These are phyloP conservation scores for Aureobasidium sp. DNA, from an alignment of 2,329 filamentous ascomycete genomes.

Conservation along the genomic window DNA sequence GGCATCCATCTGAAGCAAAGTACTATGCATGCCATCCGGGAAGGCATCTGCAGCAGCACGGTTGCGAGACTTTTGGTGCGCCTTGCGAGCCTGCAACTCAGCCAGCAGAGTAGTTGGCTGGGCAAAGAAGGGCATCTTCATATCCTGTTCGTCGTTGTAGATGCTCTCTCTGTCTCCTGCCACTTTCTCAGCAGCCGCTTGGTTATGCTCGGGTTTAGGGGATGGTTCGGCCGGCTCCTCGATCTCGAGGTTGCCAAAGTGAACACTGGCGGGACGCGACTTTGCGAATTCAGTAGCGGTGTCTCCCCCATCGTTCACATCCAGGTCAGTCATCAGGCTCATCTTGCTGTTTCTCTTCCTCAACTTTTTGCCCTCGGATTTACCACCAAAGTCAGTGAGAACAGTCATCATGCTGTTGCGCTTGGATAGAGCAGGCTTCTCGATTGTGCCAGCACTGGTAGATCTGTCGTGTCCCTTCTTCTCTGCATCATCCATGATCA, in stretches of 20 bases:
- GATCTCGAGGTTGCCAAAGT: background rate
- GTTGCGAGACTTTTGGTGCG: constrained; percentile 73
- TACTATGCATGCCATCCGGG: constrained; percentile 80
- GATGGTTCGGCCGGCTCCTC: background rate
- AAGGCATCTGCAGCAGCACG: constrained; percentile 51
- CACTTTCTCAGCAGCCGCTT: constrained; percentile 21
- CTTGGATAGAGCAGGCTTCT: constrained; percentile 16
- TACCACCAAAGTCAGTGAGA: constrained; percentile 21
- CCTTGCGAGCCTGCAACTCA: constrained; percentile 83
- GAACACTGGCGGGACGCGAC: background rate
- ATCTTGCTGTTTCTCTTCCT: constrained; percentile 27
- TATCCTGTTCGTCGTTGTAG: constrained; percentile 39
- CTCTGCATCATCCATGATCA: background rate
- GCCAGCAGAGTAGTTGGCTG: constrained; percentile 84
- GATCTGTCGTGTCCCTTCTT: constrained; percentile 10
- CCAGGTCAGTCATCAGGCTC: constrained; percentile 20
- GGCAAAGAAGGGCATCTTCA: constrained; percentile 47
- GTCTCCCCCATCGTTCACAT: constrained; percentile 17
- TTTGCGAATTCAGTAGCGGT: background rate
- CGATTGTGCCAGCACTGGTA: constrained; percentile 14
- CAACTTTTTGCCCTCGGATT: constrained; percentile 24
- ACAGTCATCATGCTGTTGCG: constrained; percentile 26
- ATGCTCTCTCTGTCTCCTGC: constrained; percentile 26
- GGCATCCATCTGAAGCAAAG: constrained; percentile 80
- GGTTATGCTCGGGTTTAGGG: constrained; percentile 1